Evolutionary conservation across 495 filamentous ascomycete species (phyloP).

Genomic region (Talaromyces ruber): DNA sequence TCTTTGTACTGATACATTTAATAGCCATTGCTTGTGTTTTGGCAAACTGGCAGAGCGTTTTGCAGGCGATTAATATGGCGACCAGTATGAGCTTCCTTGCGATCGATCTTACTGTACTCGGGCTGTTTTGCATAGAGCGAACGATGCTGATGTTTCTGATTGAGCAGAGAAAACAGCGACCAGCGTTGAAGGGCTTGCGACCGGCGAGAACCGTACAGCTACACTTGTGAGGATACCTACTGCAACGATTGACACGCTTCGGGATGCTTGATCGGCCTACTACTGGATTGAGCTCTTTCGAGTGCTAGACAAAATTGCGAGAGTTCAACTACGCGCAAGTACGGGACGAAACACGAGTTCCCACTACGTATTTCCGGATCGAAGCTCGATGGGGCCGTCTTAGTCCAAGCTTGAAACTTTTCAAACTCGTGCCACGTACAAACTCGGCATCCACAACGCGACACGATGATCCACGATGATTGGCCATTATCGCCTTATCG

Average conservation of each 20-base stretch:
- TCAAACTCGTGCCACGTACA: not conserved
- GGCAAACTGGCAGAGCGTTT: constrained; percentile 92
- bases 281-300: not conserved
- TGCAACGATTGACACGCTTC: not conserved
- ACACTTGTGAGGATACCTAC: constrained; percentile 5
- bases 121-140: not conserved
- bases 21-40: constrained; percentile 85
- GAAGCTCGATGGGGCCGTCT: not conserved
- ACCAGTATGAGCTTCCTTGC: constrained; percentile 56
- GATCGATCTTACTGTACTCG: not conserved
- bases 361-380: not conserved
- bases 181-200: not conserved
- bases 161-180: constrained; percentile 2
- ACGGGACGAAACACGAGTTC: not conserved
- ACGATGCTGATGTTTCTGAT: not conserved
- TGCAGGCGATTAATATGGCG: constrained; percentile 90
- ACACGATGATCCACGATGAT: not conserved
- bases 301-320: not conserved
- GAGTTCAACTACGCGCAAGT: not conserved
- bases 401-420: not conserved
- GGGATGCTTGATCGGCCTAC: not conserved
- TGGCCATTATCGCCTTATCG: not conserved
- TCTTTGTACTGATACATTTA: constrained; percentile 11
- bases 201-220: not conserved
- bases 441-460: not conserved